Percentiles rank a stretch among this genome's conserved stretches.
Conservation (phyloP, 129 eudicot species). For the Centella asiatica region DNA sequence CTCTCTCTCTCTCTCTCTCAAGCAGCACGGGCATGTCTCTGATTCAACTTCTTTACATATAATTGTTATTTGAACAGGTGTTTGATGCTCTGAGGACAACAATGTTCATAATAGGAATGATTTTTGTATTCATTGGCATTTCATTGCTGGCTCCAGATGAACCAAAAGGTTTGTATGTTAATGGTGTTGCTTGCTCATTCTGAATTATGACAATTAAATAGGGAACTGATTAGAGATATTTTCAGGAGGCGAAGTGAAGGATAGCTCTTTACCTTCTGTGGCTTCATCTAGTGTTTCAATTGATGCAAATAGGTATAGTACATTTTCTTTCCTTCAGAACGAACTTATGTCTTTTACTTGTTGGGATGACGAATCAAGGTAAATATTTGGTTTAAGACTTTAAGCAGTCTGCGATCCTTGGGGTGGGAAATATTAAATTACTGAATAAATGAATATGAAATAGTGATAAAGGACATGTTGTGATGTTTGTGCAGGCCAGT, state of each 20-base stretch:
- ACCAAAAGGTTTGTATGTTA: slow-evolving; percentile 50
- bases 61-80: slow-evolving; percentile 43
- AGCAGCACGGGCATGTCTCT: background rate
- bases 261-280: slow-evolving; percentile 37
- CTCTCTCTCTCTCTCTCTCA: slow-evolving; percentile 8
- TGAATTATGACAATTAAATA: slow-evolving; percentile 8
- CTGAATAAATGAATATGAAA: background rate
- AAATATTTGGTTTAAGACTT: no score
- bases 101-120: slow-evolving; percentile 90
- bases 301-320: slow-evolving; percentile 81
- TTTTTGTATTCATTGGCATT: slow-evolving; percentile 86
- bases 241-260: slow-evolving; percentile 74
- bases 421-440: background rate
- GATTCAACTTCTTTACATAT: background rate
- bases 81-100: slow-evolving; percentile 70
- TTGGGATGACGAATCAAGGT: no score
- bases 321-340: no score
- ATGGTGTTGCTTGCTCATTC: background rate
- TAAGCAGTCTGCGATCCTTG: background rate
- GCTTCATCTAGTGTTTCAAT: slow-evolving; percentile 31
- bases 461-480: background rate
- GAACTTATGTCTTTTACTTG: no score
- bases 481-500: slow-evolving; percentile 40
- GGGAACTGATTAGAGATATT: slow-evolving; percentile 2
- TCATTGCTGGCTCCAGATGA: slow-evolving; percentile 94